Percentiles rank a stretch among this genome's conserved stretches.
These are phyloP conservation scores for Linnemannia zychae DNA, from an alignment of 192 early-diverging fungal species.

Conservation along the genomic window DNA sequence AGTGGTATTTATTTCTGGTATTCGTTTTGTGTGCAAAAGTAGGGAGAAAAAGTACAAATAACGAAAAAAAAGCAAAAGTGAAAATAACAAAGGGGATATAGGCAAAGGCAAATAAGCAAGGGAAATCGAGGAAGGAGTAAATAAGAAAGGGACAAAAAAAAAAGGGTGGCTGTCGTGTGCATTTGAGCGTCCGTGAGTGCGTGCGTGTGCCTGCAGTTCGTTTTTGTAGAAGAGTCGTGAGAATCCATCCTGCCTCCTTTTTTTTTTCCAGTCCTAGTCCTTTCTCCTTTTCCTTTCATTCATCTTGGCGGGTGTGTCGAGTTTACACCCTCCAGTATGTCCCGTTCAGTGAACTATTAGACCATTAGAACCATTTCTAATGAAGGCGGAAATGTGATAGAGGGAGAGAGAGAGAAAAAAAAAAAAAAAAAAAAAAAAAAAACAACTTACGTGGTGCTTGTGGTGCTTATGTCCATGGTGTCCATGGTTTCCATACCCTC, in stretches of 20 bases:
- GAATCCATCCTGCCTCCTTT: not conserved
- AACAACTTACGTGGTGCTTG: conserved; percentile 28
- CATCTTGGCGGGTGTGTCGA: not conserved
- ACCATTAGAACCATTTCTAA: conserved; percentile 40
- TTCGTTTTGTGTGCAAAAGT: not conserved
- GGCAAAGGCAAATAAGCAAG: not conserved
- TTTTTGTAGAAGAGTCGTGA: too few species aligned
- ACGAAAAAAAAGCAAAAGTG: not conserved
- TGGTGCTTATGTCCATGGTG: conserved; percentile 29
- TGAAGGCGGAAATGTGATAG: too few species aligned
- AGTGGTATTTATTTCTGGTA: not conserved
- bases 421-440: not conserved
- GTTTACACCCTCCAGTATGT: not conserved
- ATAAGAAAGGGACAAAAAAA: not conserved
- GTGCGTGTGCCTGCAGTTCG: conserved; percentile 1
- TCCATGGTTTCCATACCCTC: conserved; percentile 9
- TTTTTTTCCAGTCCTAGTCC: not conserved
- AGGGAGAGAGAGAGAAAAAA: not conserved
- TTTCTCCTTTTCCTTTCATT: not conserved
- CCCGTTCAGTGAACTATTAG: not conserved
- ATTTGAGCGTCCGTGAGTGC: not conserved
- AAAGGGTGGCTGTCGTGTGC: too few species aligned
- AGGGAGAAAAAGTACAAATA: not conserved
- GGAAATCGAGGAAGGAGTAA: not conserved
- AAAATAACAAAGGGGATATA: not conserved